These are phyloP conservation scores for Alternaria metachromatica DNA, from an alignment of 2,329 filamentous ascomycete species.

Conservation along the genomic window DNA sequence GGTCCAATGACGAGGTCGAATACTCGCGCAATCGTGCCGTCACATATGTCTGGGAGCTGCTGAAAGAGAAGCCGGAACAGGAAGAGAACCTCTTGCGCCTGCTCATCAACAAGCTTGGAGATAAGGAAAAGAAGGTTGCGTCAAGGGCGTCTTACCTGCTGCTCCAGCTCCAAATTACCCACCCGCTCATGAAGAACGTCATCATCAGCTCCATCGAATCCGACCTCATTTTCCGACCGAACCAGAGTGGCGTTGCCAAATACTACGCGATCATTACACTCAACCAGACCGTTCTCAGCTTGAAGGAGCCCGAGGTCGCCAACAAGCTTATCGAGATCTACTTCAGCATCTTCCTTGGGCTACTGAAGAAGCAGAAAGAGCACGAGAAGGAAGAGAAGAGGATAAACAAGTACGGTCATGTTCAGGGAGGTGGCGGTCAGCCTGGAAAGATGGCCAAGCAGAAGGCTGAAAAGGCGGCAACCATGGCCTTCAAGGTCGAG, in stretches of 20 bases:
- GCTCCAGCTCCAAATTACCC: constrained; percentile 85
- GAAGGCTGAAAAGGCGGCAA: constrained; percentile 52
- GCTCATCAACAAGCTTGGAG: constrained; percentile 94
- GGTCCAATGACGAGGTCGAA: constrained; percentile 95
- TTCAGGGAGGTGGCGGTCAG: constrained; percentile 62
- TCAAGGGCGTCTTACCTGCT: constrained; percentile 92
- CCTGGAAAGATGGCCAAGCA: constrained; percentile 61
- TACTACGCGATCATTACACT: constrained; percentile 97
- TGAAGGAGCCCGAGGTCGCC: constrained; percentile 80
- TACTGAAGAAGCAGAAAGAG: constrained; percentile 70
- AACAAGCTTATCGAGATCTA: constrained; percentile 86
- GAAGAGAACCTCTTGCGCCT: constrained; percentile 91
- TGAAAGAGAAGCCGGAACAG: constrained; percentile 96
- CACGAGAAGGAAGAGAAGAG: constrained; percentile 50
- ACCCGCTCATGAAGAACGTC: constrained; percentile 92
- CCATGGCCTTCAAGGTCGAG: constrained; percentile 52
- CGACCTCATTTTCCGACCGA: constrained; percentile 84
- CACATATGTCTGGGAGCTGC: constrained; percentile 87
- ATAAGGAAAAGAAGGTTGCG: constrained; percentile 93
- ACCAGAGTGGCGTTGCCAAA: constrained; percentile 85
- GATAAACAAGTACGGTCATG: constrained; percentile 57
- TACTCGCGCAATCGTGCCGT: constrained; percentile 88
- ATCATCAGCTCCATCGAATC: constrained; percentile 86
- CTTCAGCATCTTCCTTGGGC: constrained; percentile 83
- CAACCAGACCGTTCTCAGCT: constrained; percentile 93